Percentiles rank a stretch among this genome's conserved stretches.
Conservation (phyloP, 352 stramenopile species). For the Phytophthora kernoviae region DNA sequence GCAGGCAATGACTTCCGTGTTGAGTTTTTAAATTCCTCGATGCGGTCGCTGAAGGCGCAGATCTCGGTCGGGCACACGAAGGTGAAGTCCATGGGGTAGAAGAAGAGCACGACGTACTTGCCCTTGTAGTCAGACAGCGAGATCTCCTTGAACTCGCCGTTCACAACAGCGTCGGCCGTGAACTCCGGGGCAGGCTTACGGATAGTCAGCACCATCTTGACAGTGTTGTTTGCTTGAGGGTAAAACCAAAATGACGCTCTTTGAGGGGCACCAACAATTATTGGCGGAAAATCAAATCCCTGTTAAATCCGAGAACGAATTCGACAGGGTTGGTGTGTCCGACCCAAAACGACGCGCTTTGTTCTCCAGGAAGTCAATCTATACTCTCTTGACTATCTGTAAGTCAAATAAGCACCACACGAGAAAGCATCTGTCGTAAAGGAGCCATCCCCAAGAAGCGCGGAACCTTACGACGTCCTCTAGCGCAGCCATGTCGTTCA, state of each 20-base stretch:
- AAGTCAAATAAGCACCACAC: too few species aligned
- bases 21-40: conserved; percentile 82
- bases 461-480: too few species aligned
- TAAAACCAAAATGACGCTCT: too few species aligned
- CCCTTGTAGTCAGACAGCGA: conserved; percentile 87
- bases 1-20: conserved; percentile 73
- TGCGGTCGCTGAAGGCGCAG: conserved; percentile 85
- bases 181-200: conserved; percentile 74
- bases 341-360: conserved; percentile 19
- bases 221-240: too few species aligned
- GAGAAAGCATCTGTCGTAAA: background rate
- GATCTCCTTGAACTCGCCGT: conserved; percentile 86
- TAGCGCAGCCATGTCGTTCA: conserved; percentile 42
- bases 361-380: too few species aligned
- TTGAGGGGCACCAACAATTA: too few species aligned
- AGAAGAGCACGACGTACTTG: conserved; percentile 93
- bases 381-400: too few species aligned
- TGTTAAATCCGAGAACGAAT: conserved; percentile 8
- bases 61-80: conserved; percentile 94
- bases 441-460: background rate
- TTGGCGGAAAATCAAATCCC: background rate
- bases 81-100: conserved; percentile 92
- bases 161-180: conserved; percentile 77
- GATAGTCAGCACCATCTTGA: conserved; percentile 66
- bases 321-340: conserved; percentile 8